A percentile compares a stretch with the other conserved stretches of the same genome.
Evolutionary conservation across 352 stramenopile species (phyloP).

Genomic region (Globisporangium parvum): DNA sequence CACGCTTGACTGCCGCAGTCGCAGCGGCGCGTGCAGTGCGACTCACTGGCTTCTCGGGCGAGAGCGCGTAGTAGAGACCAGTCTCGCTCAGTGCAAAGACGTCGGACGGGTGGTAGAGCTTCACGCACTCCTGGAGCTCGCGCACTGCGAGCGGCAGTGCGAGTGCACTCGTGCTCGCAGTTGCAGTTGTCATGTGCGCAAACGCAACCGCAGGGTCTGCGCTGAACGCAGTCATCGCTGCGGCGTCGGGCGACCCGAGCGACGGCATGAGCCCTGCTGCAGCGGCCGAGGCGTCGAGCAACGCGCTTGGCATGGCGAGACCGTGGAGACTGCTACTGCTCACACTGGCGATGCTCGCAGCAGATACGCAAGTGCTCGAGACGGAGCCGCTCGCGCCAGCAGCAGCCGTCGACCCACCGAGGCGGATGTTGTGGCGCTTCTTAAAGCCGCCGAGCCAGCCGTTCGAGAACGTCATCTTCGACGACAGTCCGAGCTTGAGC

Average conservation of each 20-base stretch:
- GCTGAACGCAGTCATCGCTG: background rate
- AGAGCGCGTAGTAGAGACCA: constrained; percentile 41
- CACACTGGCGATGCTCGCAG: no score
- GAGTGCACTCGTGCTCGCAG: constrained; percentile 5
- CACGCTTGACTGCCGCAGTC: constrained; percentile 17
- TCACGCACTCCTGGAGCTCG: constrained; percentile 30
- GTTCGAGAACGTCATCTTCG: constrained; percentile 55
- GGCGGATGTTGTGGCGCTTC: constrained; percentile 51
- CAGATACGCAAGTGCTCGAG: no score
- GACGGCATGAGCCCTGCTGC: background rate
- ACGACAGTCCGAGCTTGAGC: constrained; percentile 29
- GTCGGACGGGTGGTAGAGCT: constrained; percentile 36
- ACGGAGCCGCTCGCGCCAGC: background rate
- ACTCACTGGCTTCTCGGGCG: constrained; percentile 37
- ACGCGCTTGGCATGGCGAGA: background rate
- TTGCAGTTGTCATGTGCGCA: background rate
- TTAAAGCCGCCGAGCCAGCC: constrained; percentile 62
- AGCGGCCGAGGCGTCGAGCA: background rate
- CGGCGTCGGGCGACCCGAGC: background rate
- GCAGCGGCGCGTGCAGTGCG: constrained; percentile 16
- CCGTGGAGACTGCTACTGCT: no score
- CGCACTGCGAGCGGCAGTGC: constrained; percentile 12
- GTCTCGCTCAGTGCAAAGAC: constrained; percentile 59
- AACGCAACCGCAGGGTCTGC: background rate
- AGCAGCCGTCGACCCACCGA: constrained; percentile 16